Percentiles rank a stretch among this genome's conserved stretches.
These are phyloP conservation scores for Tuber calosporum DNA, from an alignment of 495 filamentous ascomycete species.

Conservation along the genomic window DNA sequence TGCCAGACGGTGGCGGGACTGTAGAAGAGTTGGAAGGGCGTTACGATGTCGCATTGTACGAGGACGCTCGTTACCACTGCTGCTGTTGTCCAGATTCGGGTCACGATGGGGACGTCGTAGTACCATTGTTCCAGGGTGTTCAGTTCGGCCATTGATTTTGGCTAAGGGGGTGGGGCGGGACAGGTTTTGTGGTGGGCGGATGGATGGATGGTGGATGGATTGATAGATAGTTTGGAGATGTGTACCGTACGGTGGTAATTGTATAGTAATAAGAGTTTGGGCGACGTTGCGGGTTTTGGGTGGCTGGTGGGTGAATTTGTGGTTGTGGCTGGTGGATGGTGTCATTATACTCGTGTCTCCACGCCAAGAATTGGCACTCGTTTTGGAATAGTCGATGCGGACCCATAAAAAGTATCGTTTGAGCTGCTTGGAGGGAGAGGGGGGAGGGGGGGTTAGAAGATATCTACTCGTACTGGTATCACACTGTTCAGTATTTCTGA, in stretches of 20 bases:
- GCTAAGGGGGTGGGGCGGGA: no score
- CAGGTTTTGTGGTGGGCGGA: neutral
- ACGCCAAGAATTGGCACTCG: no score
- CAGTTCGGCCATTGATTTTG: conserved; percentile 37
- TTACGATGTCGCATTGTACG: conserved; percentile 85
- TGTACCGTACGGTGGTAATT: no score
- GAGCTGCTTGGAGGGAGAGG: no score
- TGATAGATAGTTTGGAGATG: neutral
- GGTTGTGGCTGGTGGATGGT: neutral
- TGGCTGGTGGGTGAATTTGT: neutral
- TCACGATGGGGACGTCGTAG: conserved; percentile 94
- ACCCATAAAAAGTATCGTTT: no score
- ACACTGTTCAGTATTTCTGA: no score
- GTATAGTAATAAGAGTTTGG: no score
- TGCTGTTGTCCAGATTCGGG: conserved; percentile 90
- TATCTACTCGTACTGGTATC: no score
- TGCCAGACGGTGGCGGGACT: conserved; percentile 85
- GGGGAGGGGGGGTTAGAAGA: no score
- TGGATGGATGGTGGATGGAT: neutral
- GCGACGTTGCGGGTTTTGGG: neutral
- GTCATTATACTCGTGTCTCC: no score
- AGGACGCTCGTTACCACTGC: conserved; percentile 81
- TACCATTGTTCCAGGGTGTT: conserved; percentile 89
- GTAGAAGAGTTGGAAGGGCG: conserved; percentile 92
- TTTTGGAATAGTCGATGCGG: no score